Evolutionary conservation across 257 asterid genomes (phyloP), one percentile per base, ranked within the genome.

Genomic region (Ocimum tenuiflorum): DNA sequence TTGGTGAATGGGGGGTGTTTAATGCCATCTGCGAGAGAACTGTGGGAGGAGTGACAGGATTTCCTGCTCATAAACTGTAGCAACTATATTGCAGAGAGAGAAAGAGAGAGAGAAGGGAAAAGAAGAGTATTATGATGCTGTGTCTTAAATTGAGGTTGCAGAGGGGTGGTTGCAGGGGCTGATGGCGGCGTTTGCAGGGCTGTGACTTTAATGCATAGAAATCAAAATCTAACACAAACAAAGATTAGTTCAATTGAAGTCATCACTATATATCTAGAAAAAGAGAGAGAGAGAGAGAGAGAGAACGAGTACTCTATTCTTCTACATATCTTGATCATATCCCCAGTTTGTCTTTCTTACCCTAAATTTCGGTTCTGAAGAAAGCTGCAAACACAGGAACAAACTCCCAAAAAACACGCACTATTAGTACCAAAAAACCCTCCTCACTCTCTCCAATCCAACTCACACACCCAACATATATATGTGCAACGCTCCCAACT

Each of bases 161-260:
- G 83, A 50, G 77, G n/a, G n/a, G n/a, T n/a, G n/a, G n/a, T n/a
- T n/a, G n/a, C n/a, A 81, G 89, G 71, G 80, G 73, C 85, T 74
- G 76, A 74, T 81, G 97, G 95, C 97, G 95, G 97, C 97, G 91
- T 85, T 83, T 84, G 88, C 91, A 88, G 91, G 67, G 80, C 87
- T 71, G 87, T 73, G 77, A 81, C 77, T 83, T 88, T 83, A 91
- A 80, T 86, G 91, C 80, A 75, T 61, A 18, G 75, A 52, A 6
- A 52, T 80, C 35, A 73, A 24, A 70, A 17, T 42, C 50, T n/a
- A n/a, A n/a, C n/a, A n/a, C n/a, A n/a, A n/a, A n/a, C 65, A 27
- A 7, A 49, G 33, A 45, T 75, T n/a, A n/a, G n/a, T 65, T 73
- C 53, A 79, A 77, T 64, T 69, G 73, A 78, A 54, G 23, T 67